Evolutionary conservation across 2,329 filamentous ascomycete genomes (phyloP).

Genomic region (Exophiala viscosa): DNA sequence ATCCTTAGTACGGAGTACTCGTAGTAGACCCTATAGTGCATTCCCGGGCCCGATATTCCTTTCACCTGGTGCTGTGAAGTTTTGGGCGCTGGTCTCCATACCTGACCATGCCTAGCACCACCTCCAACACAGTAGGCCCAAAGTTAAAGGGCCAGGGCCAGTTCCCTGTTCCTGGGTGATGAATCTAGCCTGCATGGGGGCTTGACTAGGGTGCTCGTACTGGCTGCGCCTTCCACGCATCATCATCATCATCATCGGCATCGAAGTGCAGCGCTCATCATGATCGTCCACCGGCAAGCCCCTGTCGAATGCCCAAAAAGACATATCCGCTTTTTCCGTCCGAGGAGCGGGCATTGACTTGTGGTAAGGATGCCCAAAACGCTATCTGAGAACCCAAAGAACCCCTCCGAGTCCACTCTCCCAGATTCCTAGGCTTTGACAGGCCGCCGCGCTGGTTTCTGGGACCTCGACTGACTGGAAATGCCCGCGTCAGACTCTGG

Average conservation of each 20-base stretch:
- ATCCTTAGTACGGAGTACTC: too few species aligned
- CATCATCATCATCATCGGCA: neutral
- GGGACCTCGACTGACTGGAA: constrained; percentile 1
- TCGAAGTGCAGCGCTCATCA: neutral
- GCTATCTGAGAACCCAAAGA: constrained; percentile 2
- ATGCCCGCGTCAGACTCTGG: constrained; percentile 2
- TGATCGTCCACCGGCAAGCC: constrained; percentile 3
- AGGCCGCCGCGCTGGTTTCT: constrained; percentile 1
- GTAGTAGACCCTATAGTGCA: too few species aligned
- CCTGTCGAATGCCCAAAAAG: neutral
- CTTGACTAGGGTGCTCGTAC: neutral
- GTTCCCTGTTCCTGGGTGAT: neutral
- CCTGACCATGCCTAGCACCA: neutral
- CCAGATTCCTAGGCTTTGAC: neutral
- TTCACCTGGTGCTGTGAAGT: neutral
- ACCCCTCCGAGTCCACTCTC: constrained; percentile 1
- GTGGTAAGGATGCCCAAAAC: neutral
- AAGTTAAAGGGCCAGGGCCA: neutral
- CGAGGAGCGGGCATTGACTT: neutral
- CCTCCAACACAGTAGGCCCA: neutral
- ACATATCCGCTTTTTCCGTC: neutral
- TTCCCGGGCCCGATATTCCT: too few species aligned
- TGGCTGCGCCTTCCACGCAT: too few species aligned
- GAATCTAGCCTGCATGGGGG: neutral
- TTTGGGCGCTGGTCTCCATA: neutral